Evolutionary conservation across 1,139 yeast genomes (phyloP).

Genomic region (Saccharomyces hybrid): DNA sequence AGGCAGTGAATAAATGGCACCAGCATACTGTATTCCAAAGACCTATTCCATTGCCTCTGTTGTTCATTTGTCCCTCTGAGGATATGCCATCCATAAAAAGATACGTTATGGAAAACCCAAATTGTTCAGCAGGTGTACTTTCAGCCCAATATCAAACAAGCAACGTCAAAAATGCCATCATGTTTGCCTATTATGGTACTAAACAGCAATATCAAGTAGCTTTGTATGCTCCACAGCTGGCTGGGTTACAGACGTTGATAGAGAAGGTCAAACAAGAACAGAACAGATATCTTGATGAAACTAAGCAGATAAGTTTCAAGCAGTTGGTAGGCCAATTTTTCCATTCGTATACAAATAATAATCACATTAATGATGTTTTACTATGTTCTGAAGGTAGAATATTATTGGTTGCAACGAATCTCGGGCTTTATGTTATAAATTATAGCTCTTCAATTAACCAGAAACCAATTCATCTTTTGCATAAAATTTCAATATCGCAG

Average conservation of each 20-base stretch:
- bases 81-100: conserved; percentile 62
- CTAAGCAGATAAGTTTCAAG: conserved; percentile 22
- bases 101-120: conserved; percentile 32
- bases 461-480: conserved; percentile 59
- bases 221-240: conserved; percentile 53
- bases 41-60: conserved; percentile 83
- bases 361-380: conserved; percentile 1
- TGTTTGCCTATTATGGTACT: conserved; percentile 47
- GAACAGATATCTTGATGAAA: conserved; percentile 55
- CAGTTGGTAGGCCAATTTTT: background rate
- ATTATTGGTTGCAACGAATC: background rate
- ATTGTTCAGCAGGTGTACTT: conserved; percentile 38
- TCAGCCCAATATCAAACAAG: conserved; percentile 21
- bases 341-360: background rate
- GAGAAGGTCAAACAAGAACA: conserved; percentile 79
- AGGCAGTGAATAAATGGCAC: conserved; percentile 82
- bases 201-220: conserved; percentile 62
- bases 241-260: conserved; percentile 71
- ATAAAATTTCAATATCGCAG: conserved; percentile 71
- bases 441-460: background rate
- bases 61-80: conserved; percentile 69
- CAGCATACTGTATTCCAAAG: conserved; percentile 85
- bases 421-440: background rate
- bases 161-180: conserved; percentile 33
- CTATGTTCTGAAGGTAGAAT: background rate